Evolutionary conservation across 345 rosid genomes (phyloP).

Genomic region (Lenwebbia sp.): DNA sequence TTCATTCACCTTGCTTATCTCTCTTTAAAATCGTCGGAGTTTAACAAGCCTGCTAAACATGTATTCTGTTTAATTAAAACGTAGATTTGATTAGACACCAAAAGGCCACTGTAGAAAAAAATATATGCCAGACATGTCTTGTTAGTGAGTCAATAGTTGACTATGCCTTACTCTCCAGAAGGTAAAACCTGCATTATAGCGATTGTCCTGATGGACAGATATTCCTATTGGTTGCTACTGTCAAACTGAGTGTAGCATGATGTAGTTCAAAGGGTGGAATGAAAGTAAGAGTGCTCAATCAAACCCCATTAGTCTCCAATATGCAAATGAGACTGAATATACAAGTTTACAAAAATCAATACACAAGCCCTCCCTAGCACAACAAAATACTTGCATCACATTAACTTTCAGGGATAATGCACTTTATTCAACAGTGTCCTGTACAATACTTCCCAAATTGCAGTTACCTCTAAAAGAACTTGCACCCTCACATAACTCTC

Average conservation of each 20-base stretch:
- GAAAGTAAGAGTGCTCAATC: background rate
- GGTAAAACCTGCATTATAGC: background rate
- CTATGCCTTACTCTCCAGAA: background rate
- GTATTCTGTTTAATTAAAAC: background rate
- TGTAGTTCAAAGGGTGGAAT: background rate
- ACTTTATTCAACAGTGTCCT: background rate
- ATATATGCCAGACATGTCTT: background rate
- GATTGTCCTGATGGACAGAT: background rate
- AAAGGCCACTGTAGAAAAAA: background rate
- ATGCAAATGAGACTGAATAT: background rate
- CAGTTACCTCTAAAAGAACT: background rate
- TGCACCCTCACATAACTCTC: background rate
- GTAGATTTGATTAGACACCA: background rate
- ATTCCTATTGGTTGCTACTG: background rate
- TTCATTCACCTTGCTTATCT: conserved; percentile 48
- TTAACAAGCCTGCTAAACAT: background rate
- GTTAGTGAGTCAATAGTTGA: background rate
- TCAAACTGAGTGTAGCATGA: background rate
- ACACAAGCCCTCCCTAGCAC: background rate
- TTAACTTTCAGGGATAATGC: background rate
- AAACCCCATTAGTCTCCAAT: background rate
- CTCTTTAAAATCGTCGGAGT: conserved; percentile 9
- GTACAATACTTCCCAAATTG: background rate
- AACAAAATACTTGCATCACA: background rate
- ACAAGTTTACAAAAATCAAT: background rate